These are phyloP conservation scores for Zopfia rhizophila DNA, from an alignment of 2,329 filamentous ascomycete species.

Conservation along the genomic window DNA sequence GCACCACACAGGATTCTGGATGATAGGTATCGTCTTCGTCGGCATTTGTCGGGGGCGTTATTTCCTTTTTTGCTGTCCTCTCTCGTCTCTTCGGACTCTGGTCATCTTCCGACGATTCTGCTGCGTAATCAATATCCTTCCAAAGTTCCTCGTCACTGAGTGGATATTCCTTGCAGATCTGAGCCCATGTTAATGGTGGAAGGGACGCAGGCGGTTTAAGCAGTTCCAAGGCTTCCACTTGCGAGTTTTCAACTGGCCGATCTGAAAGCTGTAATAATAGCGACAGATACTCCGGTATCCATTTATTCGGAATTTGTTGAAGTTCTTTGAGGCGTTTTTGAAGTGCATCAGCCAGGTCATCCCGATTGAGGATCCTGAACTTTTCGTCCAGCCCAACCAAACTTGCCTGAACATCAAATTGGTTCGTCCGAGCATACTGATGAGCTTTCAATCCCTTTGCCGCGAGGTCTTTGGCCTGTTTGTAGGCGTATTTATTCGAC, in stretches of 20 bases:
- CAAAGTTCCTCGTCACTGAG: constrained; percentile 76
- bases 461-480: constrained; percentile 51
- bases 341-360: constrained; percentile 79
- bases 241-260: constrained; percentile 76
- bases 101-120: constrained; percentile 73
- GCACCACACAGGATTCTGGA: constrained; percentile 45
- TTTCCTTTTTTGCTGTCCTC: constrained; percentile 23
- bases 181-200: constrained; percentile 75
- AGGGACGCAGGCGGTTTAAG: constrained; percentile 60
- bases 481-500: constrained; percentile 48
- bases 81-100: constrained; percentile 44
- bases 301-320: constrained; percentile 65
- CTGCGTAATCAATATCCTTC: constrained; percentile 73
- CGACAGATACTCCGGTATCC: constrained; percentile 81
- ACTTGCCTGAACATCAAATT: constrained; percentile 57
- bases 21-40: constrained; percentile 50
- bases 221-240: constrained; percentile 69
- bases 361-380: constrained; percentile 81
- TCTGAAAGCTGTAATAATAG: constrained; percentile 85
- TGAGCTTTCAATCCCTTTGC: constrained; percentile 52
- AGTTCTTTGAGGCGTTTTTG: constrained; percentile 69
- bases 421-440: constrained; percentile 58
- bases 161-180: constrained; percentile 80
- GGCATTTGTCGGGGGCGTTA: constrained; percentile 45
- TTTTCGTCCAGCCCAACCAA: constrained; percentile 77